Evolutionary conservation across 305 asterid species (phyloP), one percentile per base, ranked within the genome.

Genomic region (Solanum hybrid): DNA sequence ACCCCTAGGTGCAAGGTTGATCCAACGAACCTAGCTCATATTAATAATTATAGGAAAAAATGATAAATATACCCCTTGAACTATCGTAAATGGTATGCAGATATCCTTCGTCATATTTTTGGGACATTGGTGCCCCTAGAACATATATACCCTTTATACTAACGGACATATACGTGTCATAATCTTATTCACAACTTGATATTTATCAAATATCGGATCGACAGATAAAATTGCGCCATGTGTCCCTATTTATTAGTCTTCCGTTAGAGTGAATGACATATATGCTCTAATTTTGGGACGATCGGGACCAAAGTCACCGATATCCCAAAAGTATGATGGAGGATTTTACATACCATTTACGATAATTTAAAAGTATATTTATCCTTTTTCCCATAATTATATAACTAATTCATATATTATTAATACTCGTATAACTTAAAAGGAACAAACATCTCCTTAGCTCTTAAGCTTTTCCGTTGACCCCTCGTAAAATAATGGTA

Each of bases 301-400:
- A 45, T 1, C 0, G 22, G 7, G 20, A 9, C 24, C 24, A 57
- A 17, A 6, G 1, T 0, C 68, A 17, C 24, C 1, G 4, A 57
- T 57, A 0, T 57, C 24, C 68, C n/a, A 51, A 17, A 57, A 57
- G 1, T 57, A 57, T 1, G n/a, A 51, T 3, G 4, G 10, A 51
- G 8, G n/a, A 0, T 51, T 51, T 0, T 51, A 0, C 65, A 51
- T 51, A 51, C 4, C 1, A 51, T 51, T 15, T 51, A 51, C n/a
- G 4, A 57, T 57, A 57, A 0, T 57, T 57, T 57, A 1, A 0
- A 1, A 1, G 10, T 57, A 57, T 57, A 17, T 57, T 57, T 57
- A 0, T 17, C 0, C 0, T 51, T 57, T 57, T 57, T 0, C 2
- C 10, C 24, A 57, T 57, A 57, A 57, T 57, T 17, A 17, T 17